Conservation (phyloP, 768 basidiomycete species). For the Pisolithus tinctorius region DNA sequence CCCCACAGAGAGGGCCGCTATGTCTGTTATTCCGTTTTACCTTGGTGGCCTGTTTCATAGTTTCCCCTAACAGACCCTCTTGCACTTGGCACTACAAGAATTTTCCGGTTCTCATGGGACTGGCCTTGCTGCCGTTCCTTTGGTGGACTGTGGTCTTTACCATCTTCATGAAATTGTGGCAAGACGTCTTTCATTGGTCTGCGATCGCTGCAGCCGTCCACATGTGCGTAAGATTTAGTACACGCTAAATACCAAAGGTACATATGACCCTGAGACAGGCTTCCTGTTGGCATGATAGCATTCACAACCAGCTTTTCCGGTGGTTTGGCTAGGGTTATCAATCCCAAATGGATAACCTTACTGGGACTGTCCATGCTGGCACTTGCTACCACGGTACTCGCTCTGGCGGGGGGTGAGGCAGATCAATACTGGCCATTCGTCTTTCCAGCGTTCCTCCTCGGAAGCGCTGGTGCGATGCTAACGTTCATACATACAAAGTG, state of each 20-base stretch:
- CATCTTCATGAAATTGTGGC: slow-evolving; percentile 33
- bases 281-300: slow-evolving; percentile 36
- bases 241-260: too few relatives aligned
- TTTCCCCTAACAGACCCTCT: slow-evolving; percentile 28
- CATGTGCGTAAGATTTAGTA: slow-evolving; percentile 22
- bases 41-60: not conserved
- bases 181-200: slow-evolving; percentile 37
- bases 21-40: slow-evolving; percentile 25
- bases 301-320: slow-evolving; percentile 34
- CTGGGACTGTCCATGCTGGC: slow-evolving; percentile 33
- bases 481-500: slow-evolving; percentile 44
- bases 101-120: slow-evolving; percentile 32
- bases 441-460: slow-evolving; percentile 46
- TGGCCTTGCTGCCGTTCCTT: slow-evolving; percentile 33
- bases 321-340: slow-evolving; percentile 29
- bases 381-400: slow-evolving; percentile 35
- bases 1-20: slow-evolving; percentile 34
- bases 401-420: slow-evolving; percentile 33
- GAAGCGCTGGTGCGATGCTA: slow-evolving; percentile 40
- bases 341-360: slow-evolving; percentile 41
- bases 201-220: slow-evolving; percentile 33
- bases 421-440: slow-evolving; percentile 40
- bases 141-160: slow-evolving; percentile 35
- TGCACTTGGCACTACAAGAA: slow-evolving; percentile 37
- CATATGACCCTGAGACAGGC: slow-evolving; percentile 17